phyloP scores from a whole-genome alignment of 306 rosid genomes.

The Glycine latifolia region DNA sequence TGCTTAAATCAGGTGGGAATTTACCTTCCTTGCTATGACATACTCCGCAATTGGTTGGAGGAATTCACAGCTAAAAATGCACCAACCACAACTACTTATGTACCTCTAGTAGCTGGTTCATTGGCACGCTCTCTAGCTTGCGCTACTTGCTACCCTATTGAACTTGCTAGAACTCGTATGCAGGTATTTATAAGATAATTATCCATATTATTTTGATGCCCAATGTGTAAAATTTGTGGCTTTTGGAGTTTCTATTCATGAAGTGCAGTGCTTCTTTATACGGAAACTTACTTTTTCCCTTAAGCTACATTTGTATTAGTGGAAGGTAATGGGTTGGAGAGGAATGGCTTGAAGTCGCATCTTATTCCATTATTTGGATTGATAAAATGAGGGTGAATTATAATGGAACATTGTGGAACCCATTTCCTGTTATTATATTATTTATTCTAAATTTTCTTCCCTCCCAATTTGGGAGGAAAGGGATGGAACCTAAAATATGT shows the following conservation, averaged over 20 bases:
- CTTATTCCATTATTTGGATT: neutral
- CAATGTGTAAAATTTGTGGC: neutral
- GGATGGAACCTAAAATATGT: neutral
- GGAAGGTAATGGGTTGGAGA: neutral
- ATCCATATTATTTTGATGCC: constrained; percentile 6
- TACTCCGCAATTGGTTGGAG: constrained; percentile 84
- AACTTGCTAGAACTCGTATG: constrained; percentile 99
- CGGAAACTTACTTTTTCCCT: neutral
- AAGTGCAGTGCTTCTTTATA: constrained; percentile 1
- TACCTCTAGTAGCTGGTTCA: constrained; percentile 84
- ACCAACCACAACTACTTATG: constrained; percentile 72
- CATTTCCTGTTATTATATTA: neutral
- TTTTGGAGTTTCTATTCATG: neutral
- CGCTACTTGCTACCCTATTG: constrained; percentile 94
- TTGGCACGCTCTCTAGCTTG: constrained; percentile 96
- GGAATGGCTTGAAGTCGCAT: neutral
- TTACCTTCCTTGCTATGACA: constrained; percentile 96
- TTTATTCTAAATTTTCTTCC: neutral
- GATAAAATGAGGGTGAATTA: neutral
- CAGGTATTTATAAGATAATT: constrained; percentile 64
- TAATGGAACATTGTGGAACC: neutral
- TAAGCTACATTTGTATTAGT: neutral
- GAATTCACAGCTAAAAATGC: constrained; percentile 59
- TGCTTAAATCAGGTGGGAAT: constrained; percentile 82
- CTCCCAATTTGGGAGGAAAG: neutral